Evolutionary conservation across 2,329 filamentous ascomycete genomes (phyloP).

Genomic region (Epichloe sp.): DNA sequence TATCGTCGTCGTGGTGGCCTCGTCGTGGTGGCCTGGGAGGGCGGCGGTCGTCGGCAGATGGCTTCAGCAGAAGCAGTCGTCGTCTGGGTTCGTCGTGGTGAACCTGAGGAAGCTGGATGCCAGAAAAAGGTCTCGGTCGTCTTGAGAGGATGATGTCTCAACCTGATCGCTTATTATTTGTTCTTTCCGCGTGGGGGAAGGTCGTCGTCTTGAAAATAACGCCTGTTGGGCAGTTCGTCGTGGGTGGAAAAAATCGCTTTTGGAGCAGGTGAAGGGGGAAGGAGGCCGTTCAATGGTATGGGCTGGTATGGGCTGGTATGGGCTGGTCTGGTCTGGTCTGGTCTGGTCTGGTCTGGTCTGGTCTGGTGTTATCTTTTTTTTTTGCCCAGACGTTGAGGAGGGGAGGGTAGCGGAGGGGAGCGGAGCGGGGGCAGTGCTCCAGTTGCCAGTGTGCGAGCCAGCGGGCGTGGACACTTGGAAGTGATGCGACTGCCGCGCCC

Average conservation of each 20-base stretch:
- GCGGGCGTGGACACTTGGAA: background rate
- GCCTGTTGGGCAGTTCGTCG: slow-evolving; percentile 5
- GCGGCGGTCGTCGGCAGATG: slow-evolving; percentile 16
- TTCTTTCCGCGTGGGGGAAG: background rate
- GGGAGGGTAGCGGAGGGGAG: background rate
- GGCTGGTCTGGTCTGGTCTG: background rate
- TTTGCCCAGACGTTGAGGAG: background rate
- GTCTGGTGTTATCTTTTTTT: slow-evolving; percentile 3
- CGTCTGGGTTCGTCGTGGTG: background rate
- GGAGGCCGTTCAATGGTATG: background rate
- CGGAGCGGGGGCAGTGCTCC: background rate
- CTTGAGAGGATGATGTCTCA: background rate
- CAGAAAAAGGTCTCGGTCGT: slow-evolving; percentile 6
- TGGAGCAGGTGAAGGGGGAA: slow-evolving; percentile 3
- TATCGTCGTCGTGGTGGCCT: slow-evolving; percentile 21
- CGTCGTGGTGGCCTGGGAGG: slow-evolving; percentile 20
- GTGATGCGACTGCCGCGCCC: too few species aligned
- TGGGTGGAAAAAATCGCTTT: slow-evolving; percentile 1
- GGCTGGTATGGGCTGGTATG: background rate
- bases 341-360: too few species aligned
- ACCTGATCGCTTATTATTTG: background rate
- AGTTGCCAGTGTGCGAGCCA: background rate
- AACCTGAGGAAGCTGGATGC: background rate
- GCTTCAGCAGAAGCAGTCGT: slow-evolving; percentile 7
- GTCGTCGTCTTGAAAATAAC: background rate